Evolutionary conservation across 176 grass and related monocot genomes (phyloP).

Genomic region (Triticum monococcum): DNA sequence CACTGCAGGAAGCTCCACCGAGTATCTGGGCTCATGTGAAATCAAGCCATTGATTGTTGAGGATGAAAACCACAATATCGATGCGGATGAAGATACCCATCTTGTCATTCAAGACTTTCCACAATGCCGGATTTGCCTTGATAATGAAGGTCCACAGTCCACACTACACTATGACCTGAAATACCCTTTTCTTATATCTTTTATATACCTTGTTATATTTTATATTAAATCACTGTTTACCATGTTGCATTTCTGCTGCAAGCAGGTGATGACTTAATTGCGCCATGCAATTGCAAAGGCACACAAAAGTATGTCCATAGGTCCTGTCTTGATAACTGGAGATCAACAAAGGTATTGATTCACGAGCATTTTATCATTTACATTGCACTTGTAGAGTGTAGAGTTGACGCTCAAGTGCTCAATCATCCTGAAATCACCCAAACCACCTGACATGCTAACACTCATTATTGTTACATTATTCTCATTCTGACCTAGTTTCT

Average conservation of each 20-base stretch:
- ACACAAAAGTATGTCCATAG: constrained; percentile 98
- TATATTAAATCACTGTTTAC: constrained; percentile 14
- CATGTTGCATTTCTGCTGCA: not conserved
- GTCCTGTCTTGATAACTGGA: constrained; percentile 95
- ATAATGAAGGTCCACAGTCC: constrained; percentile 79
- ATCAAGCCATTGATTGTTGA: constrained; percentile 49
- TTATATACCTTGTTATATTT: constrained; percentile 13
- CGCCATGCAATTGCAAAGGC: constrained; percentile 84
- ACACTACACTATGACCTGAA: constrained; percentile 16
- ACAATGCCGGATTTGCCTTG: constrained; percentile 94
- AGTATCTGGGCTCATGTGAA: constrained; percentile 48
- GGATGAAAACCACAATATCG: constrained; percentile 30
- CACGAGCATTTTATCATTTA: not conserved
- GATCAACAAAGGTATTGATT: constrained; percentile 84
- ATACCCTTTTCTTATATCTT: not conserved
- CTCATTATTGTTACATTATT: not conserved
- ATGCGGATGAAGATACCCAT: constrained; percentile 47
- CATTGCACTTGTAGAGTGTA: constrained; percentile 6
- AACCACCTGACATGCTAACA: not conserved
- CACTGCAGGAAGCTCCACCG: constrained; percentile 14
- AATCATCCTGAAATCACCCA: not conserved
- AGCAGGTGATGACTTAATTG: constrained; percentile 86
- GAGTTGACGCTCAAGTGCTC: not conserved
- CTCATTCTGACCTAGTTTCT: constrained; percentile 19
- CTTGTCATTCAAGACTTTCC: constrained; percentile 66